Percentiles rank a stretch among this genome's conserved stretches.
phyloP scores from a whole-genome alignment of 495 filamentous ascomycete species.

The Polyplosphaeria fusca region DNA sequence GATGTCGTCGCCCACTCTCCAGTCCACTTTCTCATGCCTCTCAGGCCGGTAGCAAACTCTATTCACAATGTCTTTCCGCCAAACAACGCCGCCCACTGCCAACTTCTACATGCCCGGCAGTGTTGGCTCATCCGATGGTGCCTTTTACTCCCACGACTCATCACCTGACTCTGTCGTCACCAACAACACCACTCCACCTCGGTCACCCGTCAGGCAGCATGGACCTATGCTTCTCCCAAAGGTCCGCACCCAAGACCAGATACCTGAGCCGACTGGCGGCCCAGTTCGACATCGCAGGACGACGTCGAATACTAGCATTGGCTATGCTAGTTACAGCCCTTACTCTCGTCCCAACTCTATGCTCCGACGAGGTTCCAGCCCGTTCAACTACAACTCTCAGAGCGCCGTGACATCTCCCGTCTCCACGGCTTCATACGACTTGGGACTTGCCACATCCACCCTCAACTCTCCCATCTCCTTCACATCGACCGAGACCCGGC shows the following conservation, averaged over 20 bases:
- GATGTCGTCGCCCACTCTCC: constrained; percentile 5
- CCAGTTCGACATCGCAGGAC: constrained; percentile 53
- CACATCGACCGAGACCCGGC: constrained; percentile 49
- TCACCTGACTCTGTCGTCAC: constrained; percentile 77
- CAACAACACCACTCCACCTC: constrained; percentile 63
- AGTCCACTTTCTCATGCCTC: constrained; percentile 3
- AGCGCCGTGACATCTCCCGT: constrained; percentile 54
- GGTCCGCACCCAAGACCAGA: constrained; percentile 81
- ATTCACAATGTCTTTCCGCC: constrained; percentile 37
- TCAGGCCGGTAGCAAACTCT: constrained; percentile 33
- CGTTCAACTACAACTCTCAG: constrained; percentile 49
- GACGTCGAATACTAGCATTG: constrained; percentile 55
- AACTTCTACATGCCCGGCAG: constrained; percentile 33
- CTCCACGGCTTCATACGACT: constrained; percentile 46
- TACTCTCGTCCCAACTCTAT: constrained; percentile 40
- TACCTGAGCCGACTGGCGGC: constrained; percentile 56
- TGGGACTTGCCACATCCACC: constrained; percentile 43
- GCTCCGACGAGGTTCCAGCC: constrained; percentile 61
- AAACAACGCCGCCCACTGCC: constrained; percentile 39
- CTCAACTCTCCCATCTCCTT: constrained; percentile 68
- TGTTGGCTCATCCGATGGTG: constrained; percentile 50
- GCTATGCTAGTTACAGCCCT: constrained; percentile 45
- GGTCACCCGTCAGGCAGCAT: constrained; percentile 71
- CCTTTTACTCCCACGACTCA: constrained; percentile 62
- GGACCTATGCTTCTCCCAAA: constrained; percentile 82